A percentile compares a stretch with the other conserved stretches of the same genome.
These are phyloP conservation scores for Fagopyrum homotropicum DNA, from an alignment of 148 eudicot genomes.

Conservation along the genomic window DNA sequence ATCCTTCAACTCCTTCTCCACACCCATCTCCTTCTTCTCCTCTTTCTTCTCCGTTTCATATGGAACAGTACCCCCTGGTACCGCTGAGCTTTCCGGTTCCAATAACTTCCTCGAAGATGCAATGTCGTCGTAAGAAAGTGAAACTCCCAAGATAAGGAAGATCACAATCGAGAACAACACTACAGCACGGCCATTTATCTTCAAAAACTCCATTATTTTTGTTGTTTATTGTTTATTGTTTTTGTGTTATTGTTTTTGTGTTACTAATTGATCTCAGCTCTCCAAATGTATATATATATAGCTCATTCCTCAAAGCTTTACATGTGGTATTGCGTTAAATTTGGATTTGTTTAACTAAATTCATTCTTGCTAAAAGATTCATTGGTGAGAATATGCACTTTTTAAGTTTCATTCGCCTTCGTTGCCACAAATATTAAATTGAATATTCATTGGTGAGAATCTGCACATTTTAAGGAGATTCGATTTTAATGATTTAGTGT, in stretches of 20 bases:
- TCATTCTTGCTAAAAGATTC: too few species aligned
- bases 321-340: background rate
- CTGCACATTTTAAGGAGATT: too few species aligned
- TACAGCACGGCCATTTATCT: background rate
- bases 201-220: background rate
- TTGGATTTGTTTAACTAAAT: background rate
- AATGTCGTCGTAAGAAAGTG: background rate
- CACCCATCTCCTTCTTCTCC: background rate
- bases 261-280: background rate
- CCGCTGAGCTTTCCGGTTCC: background rate
- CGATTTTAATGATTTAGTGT: too few species aligned
- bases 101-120: background rate
- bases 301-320: background rate
- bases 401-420: too few species aligned
- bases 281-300: background rate
- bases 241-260: background rate
- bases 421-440: too few species aligned
- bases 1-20: background rate
- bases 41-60: background rate
- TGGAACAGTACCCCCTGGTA: background rate
- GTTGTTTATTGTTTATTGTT: background rate
- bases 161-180: background rate
- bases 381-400: too few species aligned
- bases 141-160: background rate
- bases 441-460: too few species aligned